A percentile compares a stretch with the other conserved stretches of the same genome.
Conservation (phyloP, 1,284 basidiomycete genomes). For the Cryptococcus deneoformans region DNA sequence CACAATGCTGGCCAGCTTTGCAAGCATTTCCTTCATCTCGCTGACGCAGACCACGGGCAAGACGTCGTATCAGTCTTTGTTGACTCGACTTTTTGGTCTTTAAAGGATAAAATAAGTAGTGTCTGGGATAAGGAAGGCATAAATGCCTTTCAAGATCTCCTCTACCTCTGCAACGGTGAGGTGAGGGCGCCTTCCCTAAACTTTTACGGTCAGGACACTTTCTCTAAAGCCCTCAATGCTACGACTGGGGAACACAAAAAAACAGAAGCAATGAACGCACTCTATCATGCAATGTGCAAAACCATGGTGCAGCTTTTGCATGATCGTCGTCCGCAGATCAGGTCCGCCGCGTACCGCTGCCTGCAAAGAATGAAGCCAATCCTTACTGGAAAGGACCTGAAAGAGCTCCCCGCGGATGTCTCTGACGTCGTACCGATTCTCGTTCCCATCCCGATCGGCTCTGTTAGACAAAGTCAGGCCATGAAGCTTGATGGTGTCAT, state of each 20-base stretch:
- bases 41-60: constrained; percentile 1
- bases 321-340: not conserved
- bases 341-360: not conserved
- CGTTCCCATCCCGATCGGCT: no score
- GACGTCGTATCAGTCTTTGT: constrained; percentile 14
- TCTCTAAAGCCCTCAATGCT: not conserved
- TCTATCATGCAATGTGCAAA: not conserved
- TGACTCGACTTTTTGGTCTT: constrained; percentile 67
- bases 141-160: constrained; percentile 68
- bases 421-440: no score
- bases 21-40: constrained; percentile 10
- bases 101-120: constrained; percentile 66
- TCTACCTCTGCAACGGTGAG: constrained; percentile 50
- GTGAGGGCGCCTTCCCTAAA: constrained; percentile 52
- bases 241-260: constrained; percentile 35
- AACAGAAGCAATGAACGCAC: not conserved
- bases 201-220: not conserved
- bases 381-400: not conserved
- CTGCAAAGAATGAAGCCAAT: not conserved
- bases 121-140: constrained; percentile 63
- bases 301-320: not conserved
- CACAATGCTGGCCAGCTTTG: constrained; percentile 11
- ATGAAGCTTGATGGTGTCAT: no score
- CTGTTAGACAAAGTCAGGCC: no score
- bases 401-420: no score